Evolutionary conservation across 2,329 filamentous ascomycete genomes (phyloP).

Genomic region (Phialocephala subalpina): DNA sequence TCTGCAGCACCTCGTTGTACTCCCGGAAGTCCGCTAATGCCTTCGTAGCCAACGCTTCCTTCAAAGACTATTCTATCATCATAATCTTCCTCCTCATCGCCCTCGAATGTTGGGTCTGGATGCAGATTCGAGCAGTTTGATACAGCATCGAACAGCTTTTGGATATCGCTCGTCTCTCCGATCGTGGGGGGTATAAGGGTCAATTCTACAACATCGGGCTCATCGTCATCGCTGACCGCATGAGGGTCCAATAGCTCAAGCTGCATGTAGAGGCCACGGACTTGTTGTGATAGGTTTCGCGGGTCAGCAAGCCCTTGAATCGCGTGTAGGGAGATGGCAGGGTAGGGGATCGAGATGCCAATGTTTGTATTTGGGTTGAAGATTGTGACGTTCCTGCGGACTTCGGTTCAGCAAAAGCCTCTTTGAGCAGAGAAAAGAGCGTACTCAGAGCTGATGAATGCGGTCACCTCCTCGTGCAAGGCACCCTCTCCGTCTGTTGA

Average conservation of each 20-base stretch:
- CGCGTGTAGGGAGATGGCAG: constrained; percentile 77
- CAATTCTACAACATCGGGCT: constrained; percentile 71
- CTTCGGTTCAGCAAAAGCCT: not conserved
- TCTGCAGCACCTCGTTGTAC: constrained; percentile 57
- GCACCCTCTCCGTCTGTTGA: constrained; percentile 32
- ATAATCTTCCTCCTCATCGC: constrained; percentile 61
- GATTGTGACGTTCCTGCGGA: constrained; percentile 63
- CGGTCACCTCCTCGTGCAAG: constrained; percentile 54
- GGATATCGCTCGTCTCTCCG: constrained; percentile 39
- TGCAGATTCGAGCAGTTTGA: constrained; percentile 79
- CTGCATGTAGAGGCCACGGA: constrained; percentile 68
- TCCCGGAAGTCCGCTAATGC: constrained; percentile 64
- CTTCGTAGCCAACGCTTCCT: constrained; percentile 55
- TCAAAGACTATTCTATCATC: constrained; percentile 66
- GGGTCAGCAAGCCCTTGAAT: constrained; percentile 63
- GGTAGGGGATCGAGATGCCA: constrained; percentile 77
- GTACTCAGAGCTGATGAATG: constrained; percentile 66
- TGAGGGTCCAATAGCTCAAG: constrained; percentile 66
- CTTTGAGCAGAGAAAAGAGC: constrained; percentile 28
- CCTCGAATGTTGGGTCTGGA: constrained; percentile 68
- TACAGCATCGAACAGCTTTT: constrained; percentile 67
- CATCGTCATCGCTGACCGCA: constrained; percentile 58
- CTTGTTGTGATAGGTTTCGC: constrained; percentile 49
- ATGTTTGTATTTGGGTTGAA: constrained; percentile 65
- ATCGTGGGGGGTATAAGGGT: constrained; percentile 64